Conservation (phyloP, 495 filamentous ascomycete genomes). For the Tetracladium marchalianum region DNA sequence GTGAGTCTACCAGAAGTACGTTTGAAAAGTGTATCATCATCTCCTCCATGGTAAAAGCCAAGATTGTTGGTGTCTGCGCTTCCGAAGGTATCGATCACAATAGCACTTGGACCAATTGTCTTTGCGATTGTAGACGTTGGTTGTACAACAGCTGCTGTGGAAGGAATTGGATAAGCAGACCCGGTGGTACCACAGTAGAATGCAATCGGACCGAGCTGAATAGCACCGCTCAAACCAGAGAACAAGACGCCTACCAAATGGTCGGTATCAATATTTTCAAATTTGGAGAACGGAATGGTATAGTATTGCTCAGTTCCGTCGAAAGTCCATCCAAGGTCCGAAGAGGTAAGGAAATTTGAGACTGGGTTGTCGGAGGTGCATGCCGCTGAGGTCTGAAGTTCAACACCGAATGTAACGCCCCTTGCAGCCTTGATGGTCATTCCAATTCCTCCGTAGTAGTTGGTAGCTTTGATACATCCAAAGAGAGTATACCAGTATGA, state of each 20-base stretch:
- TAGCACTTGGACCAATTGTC: constrained; percentile 36
- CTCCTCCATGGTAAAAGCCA: constrained; percentile 61
- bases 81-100: constrained; percentile 62
- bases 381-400: constrained; percentile 34
- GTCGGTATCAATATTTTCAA: constrained; percentile 36
- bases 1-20: constrained; percentile 41
- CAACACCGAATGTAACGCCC: constrained; percentile 43
- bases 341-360: constrained; percentile 27
- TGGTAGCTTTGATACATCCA: constrained; percentile 41
- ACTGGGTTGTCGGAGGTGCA: constrained; percentile 29
- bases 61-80: constrained; percentile 48
- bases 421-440: constrained; percentile 44
- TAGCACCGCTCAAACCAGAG: constrained; percentile 29
- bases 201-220: constrained; percentile 46
- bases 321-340: constrained; percentile 49
- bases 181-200: constrained; percentile 48
- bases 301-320: constrained; percentile 52
- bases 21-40: constrained; percentile 46
- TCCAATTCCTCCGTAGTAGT: constrained; percentile 48
- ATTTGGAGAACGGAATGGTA: constrained; percentile 45
- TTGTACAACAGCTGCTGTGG: constrained; percentile 25
- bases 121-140: constrained; percentile 37
- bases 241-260: constrained; percentile 45
- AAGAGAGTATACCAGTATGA: constrained; percentile 53
- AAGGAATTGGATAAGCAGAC: constrained; percentile 38